Percentiles rank a stretch among this genome's conserved stretches.
These are phyloP conservation scores for Darksidea phi DNA, from an alignment of 495 filamentous ascomycete genomes.

Conservation along the genomic window DNA sequence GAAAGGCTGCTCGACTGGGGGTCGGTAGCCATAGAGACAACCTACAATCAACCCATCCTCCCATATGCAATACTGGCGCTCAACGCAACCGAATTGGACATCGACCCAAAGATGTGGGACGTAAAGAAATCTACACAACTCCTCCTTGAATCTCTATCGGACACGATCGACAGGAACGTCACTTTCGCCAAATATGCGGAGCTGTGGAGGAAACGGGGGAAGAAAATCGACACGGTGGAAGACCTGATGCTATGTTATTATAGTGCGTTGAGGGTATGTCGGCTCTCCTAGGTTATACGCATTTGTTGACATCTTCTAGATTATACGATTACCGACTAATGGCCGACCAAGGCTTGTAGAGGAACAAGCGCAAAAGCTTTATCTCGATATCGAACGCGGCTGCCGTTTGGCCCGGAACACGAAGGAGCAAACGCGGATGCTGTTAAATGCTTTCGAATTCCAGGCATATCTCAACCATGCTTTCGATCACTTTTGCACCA, in stretches of 20 bases:
- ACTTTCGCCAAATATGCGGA: slow-evolving; percentile 17
- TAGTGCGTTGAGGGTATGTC: slow-evolving; percentile 15
- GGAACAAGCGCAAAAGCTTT: slow-evolving; percentile 24
- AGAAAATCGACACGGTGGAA: slow-evolving; percentile 18
- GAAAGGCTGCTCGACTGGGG: slow-evolving; percentile 38
- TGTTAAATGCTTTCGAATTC: slow-evolving; percentile 18
- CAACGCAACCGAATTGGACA: slow-evolving; percentile 38
- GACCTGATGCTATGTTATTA: slow-evolving; percentile 29
- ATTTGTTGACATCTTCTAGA: slow-evolving; percentile 1
- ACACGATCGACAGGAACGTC: slow-evolving; percentile 18
- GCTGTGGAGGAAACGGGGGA: slow-evolving; percentile 22
- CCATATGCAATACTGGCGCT: slow-evolving; percentile 42
- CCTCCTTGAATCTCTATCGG: slow-evolving; percentile 18
- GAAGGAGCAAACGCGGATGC: slow-evolving; percentile 17
- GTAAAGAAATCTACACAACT: slow-evolving; percentile 13
- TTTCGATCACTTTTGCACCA: slow-evolving; percentile 29
- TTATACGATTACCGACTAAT: slow-evolving; percentile 26
- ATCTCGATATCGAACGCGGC: slow-evolving; percentile 14
- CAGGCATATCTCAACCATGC: slow-evolving; percentile 26
- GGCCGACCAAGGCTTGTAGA: slow-evolving; percentile 20
- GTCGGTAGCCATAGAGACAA: slow-evolving; percentile 36
- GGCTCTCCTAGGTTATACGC: background rate
- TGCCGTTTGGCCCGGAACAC: background rate
- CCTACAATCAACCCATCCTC: slow-evolving; percentile 43
- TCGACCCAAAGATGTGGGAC: slow-evolving; percentile 20